Percentiles rank a stretch among this genome's conserved stretches.
These are phyloP conservation scores for Melampsora larici-populina DNA, from an alignment of 1,284 basidiomycete genomes.

Conservation along the genomic window DNA sequence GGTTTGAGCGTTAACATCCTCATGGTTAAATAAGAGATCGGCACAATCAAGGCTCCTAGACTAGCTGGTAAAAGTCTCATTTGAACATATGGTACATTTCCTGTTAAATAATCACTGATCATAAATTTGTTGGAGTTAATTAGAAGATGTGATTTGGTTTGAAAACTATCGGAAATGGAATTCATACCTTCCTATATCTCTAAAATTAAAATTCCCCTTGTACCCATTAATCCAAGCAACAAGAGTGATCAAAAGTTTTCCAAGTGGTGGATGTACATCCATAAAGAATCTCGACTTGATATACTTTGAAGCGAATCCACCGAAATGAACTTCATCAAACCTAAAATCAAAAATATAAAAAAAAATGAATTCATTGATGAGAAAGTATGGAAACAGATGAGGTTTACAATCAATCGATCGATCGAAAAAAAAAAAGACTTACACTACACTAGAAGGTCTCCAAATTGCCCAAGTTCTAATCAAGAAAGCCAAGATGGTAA, in stretches of 20 bases:
- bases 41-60: constrained; percentile 85
- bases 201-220: constrained; percentile 90
- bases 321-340: constrained; percentile 96
- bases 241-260: constrained; percentile 89
- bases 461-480: constrained; percentile 28
- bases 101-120: constrained; percentile 66
- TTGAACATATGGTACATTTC: constrained; percentile 82
- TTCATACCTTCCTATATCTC: constrained; percentile 87
- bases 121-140: constrained; percentile 25
- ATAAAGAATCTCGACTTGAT: constrained; percentile 86
- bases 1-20: constrained; percentile 85
- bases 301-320: constrained; percentile 84
- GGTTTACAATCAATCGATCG: too few species aligned
- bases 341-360: constrained; percentile 56
- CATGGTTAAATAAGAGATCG: constrained; percentile 87
- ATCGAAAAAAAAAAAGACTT: not conserved
- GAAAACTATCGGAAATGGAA: not conserved
- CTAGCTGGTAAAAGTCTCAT: constrained; percentile 89
- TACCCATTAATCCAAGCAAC: constrained; percentile 86
- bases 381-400: too few species aligned
- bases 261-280: constrained; percentile 95
- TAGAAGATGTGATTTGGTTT: too few species aligned
- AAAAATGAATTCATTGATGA: not conserved
- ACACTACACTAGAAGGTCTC: constrained; percentile 39
- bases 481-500: constrained; percentile 20